Conservation (phyloP, 2,329 filamentous ascomycete species). For the Pyricularia sp. region DNA sequence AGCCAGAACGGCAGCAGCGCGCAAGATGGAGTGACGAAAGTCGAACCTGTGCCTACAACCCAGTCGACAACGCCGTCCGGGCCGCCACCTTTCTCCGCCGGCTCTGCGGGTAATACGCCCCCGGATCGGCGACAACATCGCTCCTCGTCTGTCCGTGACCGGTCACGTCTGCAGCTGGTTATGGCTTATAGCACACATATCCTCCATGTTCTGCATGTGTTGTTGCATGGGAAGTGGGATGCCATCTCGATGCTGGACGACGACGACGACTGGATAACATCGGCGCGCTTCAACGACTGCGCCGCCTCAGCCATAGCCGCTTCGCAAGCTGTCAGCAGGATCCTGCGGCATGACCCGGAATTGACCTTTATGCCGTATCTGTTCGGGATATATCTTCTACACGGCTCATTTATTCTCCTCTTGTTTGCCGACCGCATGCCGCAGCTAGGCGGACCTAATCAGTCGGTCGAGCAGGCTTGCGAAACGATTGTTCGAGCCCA, state of each 20-base stretch:
- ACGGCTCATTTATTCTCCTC: constrained; percentile 39
- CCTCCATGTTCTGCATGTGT: constrained; percentile 35
- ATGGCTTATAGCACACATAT: constrained; percentile 38
- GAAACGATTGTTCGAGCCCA: constrained; percentile 40
- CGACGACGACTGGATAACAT: constrained; percentile 37
- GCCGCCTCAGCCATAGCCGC: constrained; percentile 37
- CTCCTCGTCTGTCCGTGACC: constrained; percentile 11
- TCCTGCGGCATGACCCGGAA: constrained; percentile 37
- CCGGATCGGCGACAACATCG: constrained; percentile 4
- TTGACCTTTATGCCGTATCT: constrained; percentile 42
- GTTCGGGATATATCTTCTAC: constrained; percentile 41
- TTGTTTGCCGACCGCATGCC: constrained; percentile 40
- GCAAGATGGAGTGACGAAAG: not conserved
- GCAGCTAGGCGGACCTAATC: constrained; percentile 29
- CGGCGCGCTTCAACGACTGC: constrained; percentile 32
- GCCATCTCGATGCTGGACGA: constrained; percentile 39
- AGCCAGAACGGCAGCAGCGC: not conserved
- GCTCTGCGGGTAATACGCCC: not conserved
- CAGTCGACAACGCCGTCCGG: not conserved
- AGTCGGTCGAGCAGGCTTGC: constrained; percentile 35
- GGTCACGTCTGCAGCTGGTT: constrained; percentile 27
- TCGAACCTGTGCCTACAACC: not conserved
- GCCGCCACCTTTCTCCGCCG: not conserved
- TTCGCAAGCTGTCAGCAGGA: constrained; percentile 32
- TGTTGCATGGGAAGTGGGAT: constrained; percentile 40